A percentile compares a stretch with the other conserved stretches of the same genome.
These are phyloP conservation scores for Flaveria brownii DNA, from an alignment of 129 eudicot genomes.

Conservation along the genomic window DNA sequence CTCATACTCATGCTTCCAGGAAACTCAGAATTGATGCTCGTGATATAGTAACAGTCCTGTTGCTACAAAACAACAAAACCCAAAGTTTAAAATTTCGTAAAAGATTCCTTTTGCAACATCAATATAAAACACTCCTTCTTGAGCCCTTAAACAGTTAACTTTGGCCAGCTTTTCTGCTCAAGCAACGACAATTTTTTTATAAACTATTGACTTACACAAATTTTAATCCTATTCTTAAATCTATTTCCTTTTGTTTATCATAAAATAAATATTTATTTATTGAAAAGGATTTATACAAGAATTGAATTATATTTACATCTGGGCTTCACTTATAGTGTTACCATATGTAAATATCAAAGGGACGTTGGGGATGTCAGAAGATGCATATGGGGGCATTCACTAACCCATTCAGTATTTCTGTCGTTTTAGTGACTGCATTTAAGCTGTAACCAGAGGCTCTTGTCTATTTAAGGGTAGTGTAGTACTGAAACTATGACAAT, in stretches of 20 bases:
- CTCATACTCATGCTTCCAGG: conserved; percentile 38
- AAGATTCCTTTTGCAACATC: conserved; percentile 41
- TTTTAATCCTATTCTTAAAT: no score
- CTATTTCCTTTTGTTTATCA: no score
- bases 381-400: conserved; percentile 38
- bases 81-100: background rate
- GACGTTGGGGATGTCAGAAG: conserved; percentile 38
- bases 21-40: conserved; percentile 35
- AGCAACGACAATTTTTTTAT: background rate
- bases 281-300: background rate
- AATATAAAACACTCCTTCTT: conserved; percentile 34
- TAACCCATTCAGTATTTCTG: conserved; percentile 28
- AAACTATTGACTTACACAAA: no score
- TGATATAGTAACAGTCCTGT: conserved; percentile 13
- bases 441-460: conserved; percentile 11
- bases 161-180: conserved; percentile 3
- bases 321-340: conserved; percentile 22
- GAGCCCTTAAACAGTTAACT: conserved; percentile 35
- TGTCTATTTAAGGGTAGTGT: conserved; percentile 33
- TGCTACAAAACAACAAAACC: conserved; percentile 11
- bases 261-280: background rate
- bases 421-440: conserved; percentile 26
- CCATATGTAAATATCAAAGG: conserved; percentile 15
- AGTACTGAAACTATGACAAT: conserved; percentile 25
- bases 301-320: conserved; percentile 16